Evolutionary conservation across 495 filamentous ascomycete genomes (phyloP).

Genomic region (Podospora australis): DNA sequence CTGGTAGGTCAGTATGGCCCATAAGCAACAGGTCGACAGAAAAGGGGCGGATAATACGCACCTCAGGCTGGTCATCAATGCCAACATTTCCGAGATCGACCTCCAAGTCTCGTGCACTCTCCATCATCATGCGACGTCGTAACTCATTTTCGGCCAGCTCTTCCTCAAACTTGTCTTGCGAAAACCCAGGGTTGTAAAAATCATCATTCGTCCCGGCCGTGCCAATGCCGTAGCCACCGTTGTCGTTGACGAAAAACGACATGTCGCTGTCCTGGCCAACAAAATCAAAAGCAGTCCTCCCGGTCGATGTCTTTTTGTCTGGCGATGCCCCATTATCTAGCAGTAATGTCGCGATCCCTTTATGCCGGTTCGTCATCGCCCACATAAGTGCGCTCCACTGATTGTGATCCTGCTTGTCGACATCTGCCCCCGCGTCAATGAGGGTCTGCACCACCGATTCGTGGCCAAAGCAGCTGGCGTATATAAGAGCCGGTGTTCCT

Average conservation of each 20-base stretch:
- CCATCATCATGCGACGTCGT: constrained; percentile 98
- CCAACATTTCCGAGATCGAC: constrained; percentile 95
- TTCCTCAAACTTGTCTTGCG: constrained; percentile 91
- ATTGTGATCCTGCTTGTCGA: constrained; percentile 91
- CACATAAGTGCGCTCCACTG: constrained; percentile 99
- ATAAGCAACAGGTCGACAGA: not conserved
- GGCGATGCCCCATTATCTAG: constrained; percentile 92
- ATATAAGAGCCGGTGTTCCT: constrained; percentile 89
- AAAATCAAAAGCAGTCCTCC: constrained; percentile 95
- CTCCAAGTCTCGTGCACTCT: constrained; percentile 94
- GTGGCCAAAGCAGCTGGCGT: constrained; percentile 98
- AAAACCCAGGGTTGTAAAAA: constrained; percentile 90
- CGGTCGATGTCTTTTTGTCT: constrained; percentile 87
- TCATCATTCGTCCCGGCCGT: constrained; percentile 83
- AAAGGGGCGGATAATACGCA: constrained; percentile 33
- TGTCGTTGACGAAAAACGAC: constrained; percentile 86
- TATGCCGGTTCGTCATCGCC: constrained; percentile 98
- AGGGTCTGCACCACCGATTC: constrained; percentile 81
- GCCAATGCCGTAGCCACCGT: constrained; percentile 77
- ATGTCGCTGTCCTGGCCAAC: constrained; percentile 92
- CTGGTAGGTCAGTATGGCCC: constrained; percentile 36
- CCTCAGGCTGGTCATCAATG: constrained; percentile 92
- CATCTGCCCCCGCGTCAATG: constrained; percentile 78
- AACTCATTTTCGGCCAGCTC: constrained; percentile 96
- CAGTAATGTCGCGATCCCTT: constrained; percentile 84